Base-by-base conservation (phyloP, 2,329 filamentous ascomycete genomes). In the Sphaerulina vaccinii region DNA sequence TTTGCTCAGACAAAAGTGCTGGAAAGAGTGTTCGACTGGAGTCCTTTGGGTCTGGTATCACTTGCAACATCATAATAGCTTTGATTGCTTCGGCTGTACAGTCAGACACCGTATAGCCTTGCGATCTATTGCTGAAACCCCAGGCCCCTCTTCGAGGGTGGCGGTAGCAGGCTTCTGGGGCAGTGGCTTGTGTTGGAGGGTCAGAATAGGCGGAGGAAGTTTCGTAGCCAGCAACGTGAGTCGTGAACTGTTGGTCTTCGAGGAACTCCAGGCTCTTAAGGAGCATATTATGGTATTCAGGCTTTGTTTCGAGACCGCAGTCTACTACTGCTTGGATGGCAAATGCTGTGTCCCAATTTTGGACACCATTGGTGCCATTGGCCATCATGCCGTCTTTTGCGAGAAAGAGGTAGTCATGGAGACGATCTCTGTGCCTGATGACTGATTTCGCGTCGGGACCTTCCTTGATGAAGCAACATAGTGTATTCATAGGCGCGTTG, bases 321-420 rank as follows among this genome's bases (percentile, higher is more conserved):
- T 89, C 88, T 46, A 89, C 81, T 5, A 88, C 82, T 1, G 88
- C 86, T 69, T 96, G 90, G 27, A 96, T 89, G 15, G 86, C 75
- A 66, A 97, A 97, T 0, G 90, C 81, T 0, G 93, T 99, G 67
- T 99, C 93, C 93, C 93, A 99, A 58, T 85, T 87, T 70, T 99
- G 93, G 1, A 97, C 91, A n/a, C 93, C 93, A 62, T 99, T 97
- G 7, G 93, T 99, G 32, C 93, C 93, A 63, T 96, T 96, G 71
- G 86, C 86, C 41, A 97, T 79, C 88, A 99, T 90, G 5, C 93
- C 93, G 67, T 96, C 91, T 27, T 84, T 71, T 58, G 95, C 96
- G 43, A 99, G 78, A 91, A 93, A 99, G 23, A 99, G 71, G 56
- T 86, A 95, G 64, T 99, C 93, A 37, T 88, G 80, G 10, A 96